A percentile compares a stretch with the other conserved stretches of the same genome.
Conservation (phyloP, 2,329 filamentous ascomycete genomes). For the Aureobasidium subglaciale region DNA sequence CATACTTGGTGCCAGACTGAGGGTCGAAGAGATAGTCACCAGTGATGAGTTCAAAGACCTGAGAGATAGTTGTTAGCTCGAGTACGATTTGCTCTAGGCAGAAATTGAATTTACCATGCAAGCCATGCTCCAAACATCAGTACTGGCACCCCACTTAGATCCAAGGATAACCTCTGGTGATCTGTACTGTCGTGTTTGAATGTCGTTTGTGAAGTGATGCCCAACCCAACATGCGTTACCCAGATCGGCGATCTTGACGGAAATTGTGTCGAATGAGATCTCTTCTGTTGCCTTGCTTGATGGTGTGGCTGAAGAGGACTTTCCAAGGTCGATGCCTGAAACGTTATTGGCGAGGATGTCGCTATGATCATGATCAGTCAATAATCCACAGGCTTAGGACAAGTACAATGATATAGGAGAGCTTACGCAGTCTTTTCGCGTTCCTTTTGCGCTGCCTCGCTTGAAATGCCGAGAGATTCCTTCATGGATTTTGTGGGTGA, state of each 20-base stretch:
- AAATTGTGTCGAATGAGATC: conserved; percentile 67
- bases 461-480: conserved; percentile 49
- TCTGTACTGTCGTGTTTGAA: conserved; percentile 93
- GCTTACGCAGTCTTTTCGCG: conserved; percentile 91
- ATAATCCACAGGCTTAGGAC: conserved; percentile 15
- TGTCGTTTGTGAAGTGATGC: conserved; percentile 98
- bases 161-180: conserved; percentile 96
- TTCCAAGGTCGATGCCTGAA: conserved; percentile 89
- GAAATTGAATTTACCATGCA: conserved; percentile 68
- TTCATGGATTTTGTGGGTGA: conserved; percentile 51
- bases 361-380: conserved; percentile 24
- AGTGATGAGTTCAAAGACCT: conserved; percentile 97
- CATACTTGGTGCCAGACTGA: conserved; percentile 96
- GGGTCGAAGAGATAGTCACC: conserved; percentile 98
- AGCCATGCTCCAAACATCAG: conserved; percentile 99
- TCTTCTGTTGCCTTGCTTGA: conserved; percentile 54
- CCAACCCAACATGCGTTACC: conserved; percentile 98
- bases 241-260: conserved; percentile 96
- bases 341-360: conserved; percentile 89
- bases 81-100: background rate
- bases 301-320: conserved; percentile 48
- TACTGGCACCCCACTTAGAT: conserved; percentile 98
- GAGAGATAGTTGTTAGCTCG: conserved; percentile 6
- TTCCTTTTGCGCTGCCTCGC: conserved; percentile 61
- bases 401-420: background rate